Evolutionary conservation across 208 protist species (phyloP), one percentile per base, ranked within the genome.

Genomic region (Wallacemonas sp.): DNA sequence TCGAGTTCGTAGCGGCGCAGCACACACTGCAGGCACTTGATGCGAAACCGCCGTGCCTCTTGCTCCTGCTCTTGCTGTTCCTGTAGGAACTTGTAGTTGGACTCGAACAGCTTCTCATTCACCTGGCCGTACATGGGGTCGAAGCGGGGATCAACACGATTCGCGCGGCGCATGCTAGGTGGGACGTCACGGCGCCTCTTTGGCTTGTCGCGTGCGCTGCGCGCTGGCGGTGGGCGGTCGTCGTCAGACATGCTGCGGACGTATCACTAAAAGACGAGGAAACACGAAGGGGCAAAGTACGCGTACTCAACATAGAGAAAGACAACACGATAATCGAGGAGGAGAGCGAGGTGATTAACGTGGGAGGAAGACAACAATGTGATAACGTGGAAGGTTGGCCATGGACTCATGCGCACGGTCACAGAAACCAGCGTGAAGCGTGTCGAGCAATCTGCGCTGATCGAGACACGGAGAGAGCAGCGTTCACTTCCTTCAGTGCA

Each of bases 51-150:
- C 26, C 90, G 87, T 27, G 36, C 49, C 58, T 65, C 70, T 74
- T 96, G 75, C 63, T 96, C 90, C 65, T 79, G 68, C 43, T 81
- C 85, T 58, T 90, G 61, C 77, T 78, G 70, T 52, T 93, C 90
- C 0, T 72, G 78, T 52, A 96, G 65, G 44, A 96, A 96, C 29
- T 83, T 82, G 74, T 96, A 96, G 65, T 93, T 81, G 21, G 80
- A 57, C 66, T 87, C 80, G 52, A 92, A 90, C 36, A 69, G 60
- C 61, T 81, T 87, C 3, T 19, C 19, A 29, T 90, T 84, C 2
- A 71, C 72, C 23, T 65, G 47, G 38, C 83, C 83, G 48, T 81
- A 85, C 57, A 92, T 72, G 17, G 79, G 75, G 62, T 90, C 87
- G 63, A 96, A 96, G 14, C 90, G 90, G 2, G 90, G 90, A 61